Conservation (phyloP, 345 rosid species). For the Dovyalis caffra region DNA sequence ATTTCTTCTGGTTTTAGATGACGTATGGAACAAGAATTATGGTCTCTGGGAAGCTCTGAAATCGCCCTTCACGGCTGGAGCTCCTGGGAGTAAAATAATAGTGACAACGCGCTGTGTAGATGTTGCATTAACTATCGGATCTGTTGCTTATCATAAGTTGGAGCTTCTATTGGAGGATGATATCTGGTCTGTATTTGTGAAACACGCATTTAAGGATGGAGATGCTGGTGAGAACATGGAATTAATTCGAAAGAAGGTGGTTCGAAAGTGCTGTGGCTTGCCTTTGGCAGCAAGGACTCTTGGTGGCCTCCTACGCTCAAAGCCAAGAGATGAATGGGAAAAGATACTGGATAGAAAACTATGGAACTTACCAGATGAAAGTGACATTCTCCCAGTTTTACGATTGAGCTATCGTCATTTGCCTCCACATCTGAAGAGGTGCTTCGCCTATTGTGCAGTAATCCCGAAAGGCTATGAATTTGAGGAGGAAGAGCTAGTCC, state of each 20-base stretch:
- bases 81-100: constrained; percentile 4
- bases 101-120: constrained; percentile 1
- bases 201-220: constrained; percentile 6
- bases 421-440: constrained; percentile 13
- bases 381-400: constrained; percentile 13
- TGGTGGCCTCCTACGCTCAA: constrained; percentile 25
- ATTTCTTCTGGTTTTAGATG: constrained; percentile 1
- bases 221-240: background rate
- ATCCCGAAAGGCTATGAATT: constrained; percentile 21
- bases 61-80: background rate
- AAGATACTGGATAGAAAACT: too few species aligned
- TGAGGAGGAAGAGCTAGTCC: constrained; percentile 18
- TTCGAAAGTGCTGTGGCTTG: constrained; percentile 19
- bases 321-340: too few species aligned
- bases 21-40: constrained; percentile 6
- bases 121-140: background rate
- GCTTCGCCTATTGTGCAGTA: constrained; percentile 22
- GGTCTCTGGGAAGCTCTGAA: background rate
- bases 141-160: background rate
- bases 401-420: constrained; percentile 16
- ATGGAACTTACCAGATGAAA: background rate
- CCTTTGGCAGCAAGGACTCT: constrained; percentile 23
- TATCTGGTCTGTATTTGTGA: constrained; percentile 17
- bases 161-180: constrained; percentile 9
- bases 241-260: background rate